Evolutionary conservation across 106 monocot genomes (phyloP), one percentile per base, ranked within the genome.

Genomic region (Dendrobium nobile): DNA sequence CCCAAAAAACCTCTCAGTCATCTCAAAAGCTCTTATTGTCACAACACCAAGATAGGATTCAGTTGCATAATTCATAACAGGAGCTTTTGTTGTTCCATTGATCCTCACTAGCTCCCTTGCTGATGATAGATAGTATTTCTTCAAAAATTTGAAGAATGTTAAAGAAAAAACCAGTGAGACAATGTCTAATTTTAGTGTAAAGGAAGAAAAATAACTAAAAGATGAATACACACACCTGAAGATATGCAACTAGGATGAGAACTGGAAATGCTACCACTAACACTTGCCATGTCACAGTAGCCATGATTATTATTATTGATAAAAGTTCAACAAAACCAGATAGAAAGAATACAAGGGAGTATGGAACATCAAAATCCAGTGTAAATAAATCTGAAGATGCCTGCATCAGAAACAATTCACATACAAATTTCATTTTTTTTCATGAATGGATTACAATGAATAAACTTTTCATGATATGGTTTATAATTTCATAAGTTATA

Each of bases 61-160:
- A 28, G 91, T 83, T 55, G 82, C 85, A 75, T 82, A 84, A 73
- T 93, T 96, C 93, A 91, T 87, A 20, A 93, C 81, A 1, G 93
- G 95, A 20, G 95, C 93, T 78, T 96, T 96, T 17, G 95, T 96
- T 19, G 95, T 96, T 77, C 95, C 95, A 79, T 96, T 96, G 58
- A 96, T 93, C 72, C 95, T 88, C 44, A 93, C 91, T 4, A 96
- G 84, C 79, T 96, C 93, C 80, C 93, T 89, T 59, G 95, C 93
- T 0, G 95, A 91, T 7, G 89, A 85, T 79, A 93, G 75, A 77
- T 96, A 93, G 79, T 93, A 96, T 79, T 84, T 87, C 93, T 96
- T 77, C 75, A 85, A 83, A 82, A 78, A 37, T 28, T 70, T 1
- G 70, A 70, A 37, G 64, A 22, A 65, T 65, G 51, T 64, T 65